These are phyloP conservation scores for Tolypocladium ovalisporum DNA, from an alignment of 2,329 filamentous ascomycete species.

Conservation along the genomic window DNA sequence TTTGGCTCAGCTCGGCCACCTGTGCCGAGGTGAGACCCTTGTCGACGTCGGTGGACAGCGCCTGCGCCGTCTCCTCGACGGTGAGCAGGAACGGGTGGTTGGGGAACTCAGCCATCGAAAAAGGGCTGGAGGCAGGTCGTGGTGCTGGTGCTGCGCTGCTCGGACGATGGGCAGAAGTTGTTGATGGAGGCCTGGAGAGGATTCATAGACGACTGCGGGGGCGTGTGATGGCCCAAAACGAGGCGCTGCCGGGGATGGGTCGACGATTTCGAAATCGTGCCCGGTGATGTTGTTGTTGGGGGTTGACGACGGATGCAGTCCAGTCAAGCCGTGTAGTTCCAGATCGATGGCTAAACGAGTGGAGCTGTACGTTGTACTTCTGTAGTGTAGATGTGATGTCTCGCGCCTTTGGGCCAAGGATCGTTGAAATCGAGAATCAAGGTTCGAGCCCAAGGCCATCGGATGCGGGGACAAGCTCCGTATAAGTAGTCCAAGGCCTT, in stretches of 20 bases:
- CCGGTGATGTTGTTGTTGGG: neutral
- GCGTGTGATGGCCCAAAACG: neutral
- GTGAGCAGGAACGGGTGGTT: constrained; percentile 51
- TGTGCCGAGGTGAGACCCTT: constrained; percentile 53
- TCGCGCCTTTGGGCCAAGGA: neutral
- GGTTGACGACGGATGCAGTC: neutral
- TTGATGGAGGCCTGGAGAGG: constrained; percentile 3
- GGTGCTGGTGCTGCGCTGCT: constrained; percentile 6
- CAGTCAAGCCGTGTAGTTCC: neutral
- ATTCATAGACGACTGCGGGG: constrained; percentile 10
- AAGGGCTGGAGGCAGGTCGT: constrained; percentile 3
- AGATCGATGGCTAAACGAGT: neutral
- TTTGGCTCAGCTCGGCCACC: constrained; percentile 45
- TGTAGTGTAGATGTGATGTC: neutral
- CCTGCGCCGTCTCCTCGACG: constrained; percentile 49
- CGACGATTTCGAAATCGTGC: neutral
- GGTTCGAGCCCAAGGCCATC: neutral
- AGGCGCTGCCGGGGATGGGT: constrained; percentile 1
- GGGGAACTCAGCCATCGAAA: constrained; percentile 29
- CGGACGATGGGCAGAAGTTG: constrained; percentile 5
- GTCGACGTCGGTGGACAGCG: constrained; percentile 53
- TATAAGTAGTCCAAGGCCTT: neutral
- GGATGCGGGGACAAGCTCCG: neutral
- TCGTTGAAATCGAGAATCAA: neutral
- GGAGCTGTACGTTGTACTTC: too few relatives aligned